Percentiles rank a stretch among this genome's conserved stretches.
Evolutionary conservation across 2,329 filamentous ascomycete genomes (phyloP).

Genomic region (Hypoxylon sp.): DNA sequence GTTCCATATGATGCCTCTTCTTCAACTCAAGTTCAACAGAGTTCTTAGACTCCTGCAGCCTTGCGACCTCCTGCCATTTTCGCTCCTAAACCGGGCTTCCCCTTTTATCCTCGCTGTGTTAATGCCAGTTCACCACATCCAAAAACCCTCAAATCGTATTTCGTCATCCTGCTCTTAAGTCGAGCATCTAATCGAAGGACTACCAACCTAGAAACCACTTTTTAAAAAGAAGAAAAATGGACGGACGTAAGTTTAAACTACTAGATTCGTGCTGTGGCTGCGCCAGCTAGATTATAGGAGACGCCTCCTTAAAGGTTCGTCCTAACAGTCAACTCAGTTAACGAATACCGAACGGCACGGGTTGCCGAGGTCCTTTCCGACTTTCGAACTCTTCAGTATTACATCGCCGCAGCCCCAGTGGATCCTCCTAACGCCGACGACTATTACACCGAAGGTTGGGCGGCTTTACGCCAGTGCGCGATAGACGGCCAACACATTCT

Average conservation of each 20-base stretch:
- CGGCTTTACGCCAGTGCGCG: slow-evolving; percentile 72
- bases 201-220: slow-evolving; percentile 30
- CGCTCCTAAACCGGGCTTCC: slow-evolving; percentile 26
- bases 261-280: slow-evolving; percentile 17
- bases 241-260: slow-evolving; percentile 53
- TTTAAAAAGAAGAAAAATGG: slow-evolving; percentile 49
- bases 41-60: slow-evolving; percentile 46
- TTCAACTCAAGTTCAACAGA: slow-evolving; percentile 42
- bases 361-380: slow-evolving; percentile 75
- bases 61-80: slow-evolving; percentile 43
- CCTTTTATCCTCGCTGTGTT: slow-evolving; percentile 30
- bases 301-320: slow-evolving; percentile 23
- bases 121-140: slow-evolving; percentile 26
- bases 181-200: slow-evolving; percentile 18
- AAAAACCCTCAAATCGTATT: slow-evolving; percentile 21
- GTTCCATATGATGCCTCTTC: slow-evolving; percentile 47
- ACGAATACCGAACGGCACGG: slow-evolving; percentile 71
- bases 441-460: slow-evolving; percentile 76
- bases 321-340: slow-evolving; percentile 63
- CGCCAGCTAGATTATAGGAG: slow-evolving; percentile 28
- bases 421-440: slow-evolving; percentile 70
- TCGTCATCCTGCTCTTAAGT: slow-evolving; percentile 17
- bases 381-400: slow-evolving; percentile 74
- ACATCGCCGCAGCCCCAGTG: slow-evolving; percentile 70
- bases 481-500: slow-evolving; percentile 76